Evolutionary conservation across 768 basidiomycete species (phyloP), one percentile per base, ranked within the genome.

Genomic region (Candolleomyces eurysporus): DNA sequence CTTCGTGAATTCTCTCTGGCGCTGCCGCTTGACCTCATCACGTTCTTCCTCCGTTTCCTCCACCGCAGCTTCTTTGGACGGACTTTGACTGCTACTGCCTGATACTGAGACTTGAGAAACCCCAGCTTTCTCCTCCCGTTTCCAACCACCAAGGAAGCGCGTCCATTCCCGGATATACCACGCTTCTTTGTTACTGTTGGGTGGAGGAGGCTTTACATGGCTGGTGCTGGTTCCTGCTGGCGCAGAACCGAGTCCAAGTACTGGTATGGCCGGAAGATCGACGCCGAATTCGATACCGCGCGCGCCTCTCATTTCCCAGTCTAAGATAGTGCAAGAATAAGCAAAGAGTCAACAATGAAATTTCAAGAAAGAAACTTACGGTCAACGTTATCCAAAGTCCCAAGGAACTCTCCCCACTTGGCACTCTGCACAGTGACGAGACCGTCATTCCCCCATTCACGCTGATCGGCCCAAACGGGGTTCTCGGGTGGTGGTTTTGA

Each of bases 341-440:
- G 46, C 45, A 31, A 10, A 46, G 26, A 48, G 30, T 48, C 39
- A 45, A 39, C 4, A 22, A 2, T 16, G 42, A 3, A 48, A 48
- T 26, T 21, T 14, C 52, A 46, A 51, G 32, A 32, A 39, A 48
- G 39, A 48, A 26, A 72, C 81, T 66, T 63, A 84, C 81, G 97
- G 78, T 99, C 95, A 66, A 88, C 90, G 1, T 88, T 90, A 64
- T 96, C 91, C 68, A 98, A 79, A 17, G 85, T 85, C 4, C 97
- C 97, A 36, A 99, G 76, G 72, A 95, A 98, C 69, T 97, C 92
- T 17, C 97, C 97, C 96, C 96, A 98, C 65, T 88, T 87, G 5
- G 97, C 94, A 67, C 90, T 92, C 65, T 91, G 87, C n/a, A 99
- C 81, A 16, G 90, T 90, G 16, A 98, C 96, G 40, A 98, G 80